Evolutionary conservation across 768 basidiomycete genomes (phyloP).

Genomic region (Phaeolepiota aurea): DNA sequence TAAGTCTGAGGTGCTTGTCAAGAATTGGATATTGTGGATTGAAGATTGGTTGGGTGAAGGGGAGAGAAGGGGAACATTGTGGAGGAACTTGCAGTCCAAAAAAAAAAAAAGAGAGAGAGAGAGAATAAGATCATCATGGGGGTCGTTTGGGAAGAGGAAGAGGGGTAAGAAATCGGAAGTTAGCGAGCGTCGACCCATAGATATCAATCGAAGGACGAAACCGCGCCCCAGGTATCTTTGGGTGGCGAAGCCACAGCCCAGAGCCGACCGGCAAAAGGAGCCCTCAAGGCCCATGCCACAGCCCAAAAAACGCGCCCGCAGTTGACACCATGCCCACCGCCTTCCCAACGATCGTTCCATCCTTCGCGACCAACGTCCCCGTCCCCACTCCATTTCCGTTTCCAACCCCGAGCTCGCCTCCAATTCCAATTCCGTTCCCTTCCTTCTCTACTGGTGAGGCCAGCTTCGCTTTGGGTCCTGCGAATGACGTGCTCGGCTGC

Average conservation of each 20-base stretch:
- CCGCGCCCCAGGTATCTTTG: too few species aligned
- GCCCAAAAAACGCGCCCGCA: slow-evolving; percentile 70
- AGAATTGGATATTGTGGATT: not conserved
- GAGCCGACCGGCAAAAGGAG: not conserved
- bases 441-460: too few species aligned
- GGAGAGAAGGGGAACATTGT: not conserved
- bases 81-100: not conserved
- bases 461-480: not conserved
- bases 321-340: slow-evolving; percentile 75
- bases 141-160: too few species aligned
- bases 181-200: too few species aligned
- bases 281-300: slow-evolving; percentile 22
- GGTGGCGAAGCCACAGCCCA: not conserved
- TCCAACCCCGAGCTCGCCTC: too few species aligned
- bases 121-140: too few species aligned
- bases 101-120: not conserved
- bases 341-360: slow-evolving; percentile 32
- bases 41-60: not conserved
- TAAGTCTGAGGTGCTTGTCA: too few species aligned
- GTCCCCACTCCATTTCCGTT: not conserved
- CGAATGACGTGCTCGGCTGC: slow-evolving; percentile 7
- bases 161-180: too few species aligned
- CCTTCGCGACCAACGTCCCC: slow-evolving; percentile 7
- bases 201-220: too few species aligned
- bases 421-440: too few species aligned